These are phyloP conservation scores for Agroathelia rolfsii DNA, from an alignment of 1,284 basidiomycete species.

Conservation along the genomic window DNA sequence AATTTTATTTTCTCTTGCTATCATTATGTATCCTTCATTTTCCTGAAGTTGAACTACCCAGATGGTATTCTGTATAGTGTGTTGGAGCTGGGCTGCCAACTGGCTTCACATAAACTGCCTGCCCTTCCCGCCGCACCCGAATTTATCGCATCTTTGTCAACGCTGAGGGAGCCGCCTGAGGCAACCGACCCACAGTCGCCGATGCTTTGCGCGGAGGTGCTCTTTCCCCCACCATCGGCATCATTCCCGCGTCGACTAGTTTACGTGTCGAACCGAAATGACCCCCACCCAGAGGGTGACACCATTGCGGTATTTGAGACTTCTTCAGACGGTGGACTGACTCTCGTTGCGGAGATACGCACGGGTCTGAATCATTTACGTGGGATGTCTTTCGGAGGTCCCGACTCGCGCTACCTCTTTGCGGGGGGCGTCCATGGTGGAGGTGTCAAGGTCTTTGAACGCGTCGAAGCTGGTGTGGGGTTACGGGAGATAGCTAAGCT, in stretches of 20 bases:
- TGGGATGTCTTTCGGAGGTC: conserved; percentile 42
- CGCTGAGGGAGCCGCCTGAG: conserved; percentile 32
- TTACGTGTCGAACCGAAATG: conserved; percentile 57
- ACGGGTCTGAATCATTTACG: conserved; percentile 43
- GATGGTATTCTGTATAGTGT: conserved; percentile 53
- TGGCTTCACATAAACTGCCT: conserved; percentile 45
- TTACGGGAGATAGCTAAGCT: conserved; percentile 23
- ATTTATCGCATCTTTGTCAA: conserved; percentile 31
- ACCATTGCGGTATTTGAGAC: conserved; percentile 52
- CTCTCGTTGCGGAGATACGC: conserved; percentile 36
- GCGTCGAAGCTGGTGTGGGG: conserved; percentile 35
- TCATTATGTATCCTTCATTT: not conserved
- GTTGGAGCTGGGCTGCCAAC: conserved; percentile 48
- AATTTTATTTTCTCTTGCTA: conserved; percentile 15
- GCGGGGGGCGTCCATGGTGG: conserved; percentile 38
- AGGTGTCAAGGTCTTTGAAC: conserved; percentile 43
- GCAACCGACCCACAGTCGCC: conserved; percentile 22
- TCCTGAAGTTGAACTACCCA: conserved; percentile 17
- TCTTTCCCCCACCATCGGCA: conserved; percentile 35
- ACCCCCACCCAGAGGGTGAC: conserved; percentile 50
- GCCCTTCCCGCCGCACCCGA: conserved; percentile 30
- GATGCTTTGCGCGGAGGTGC: conserved; percentile 51
- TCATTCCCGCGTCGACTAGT: conserved; percentile 38
- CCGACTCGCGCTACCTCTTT: conserved; percentile 35
- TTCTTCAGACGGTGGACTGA: too few relatives aligned